Conservation (phyloP, 805 yeast genomes). For the Myxozyma geophila region DNA sequence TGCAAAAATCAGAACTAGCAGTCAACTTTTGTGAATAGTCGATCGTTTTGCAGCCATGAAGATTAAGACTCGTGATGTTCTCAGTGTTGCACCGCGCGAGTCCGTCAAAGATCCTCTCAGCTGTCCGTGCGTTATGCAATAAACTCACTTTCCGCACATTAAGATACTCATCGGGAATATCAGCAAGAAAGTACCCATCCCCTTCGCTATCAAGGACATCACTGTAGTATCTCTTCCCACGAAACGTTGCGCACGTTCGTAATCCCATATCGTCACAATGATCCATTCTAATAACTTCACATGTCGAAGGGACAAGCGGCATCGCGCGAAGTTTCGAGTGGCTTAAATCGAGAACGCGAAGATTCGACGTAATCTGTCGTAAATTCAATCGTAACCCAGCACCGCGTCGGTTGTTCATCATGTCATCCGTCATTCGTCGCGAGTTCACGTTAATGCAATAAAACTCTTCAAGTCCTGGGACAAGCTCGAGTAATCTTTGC, state of each 20-base stretch:
- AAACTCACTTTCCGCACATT: slow-evolving; percentile 10
- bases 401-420: slow-evolving; percentile 18
- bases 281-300: slow-evolving; percentile 17
- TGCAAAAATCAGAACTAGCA: slow-evolving; percentile 14
- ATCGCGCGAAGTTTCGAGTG: slow-evolving; percentile 18
- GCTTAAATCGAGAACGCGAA: slow-evolving; percentile 8
- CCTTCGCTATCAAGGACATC: slow-evolving; percentile 29
- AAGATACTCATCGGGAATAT: slow-evolving; percentile 13
- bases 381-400: slow-evolving; percentile 19
- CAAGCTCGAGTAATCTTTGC: slow-evolving; percentile 9
- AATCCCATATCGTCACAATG: slow-evolving; percentile 13
- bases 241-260: slow-evolving; percentile 16
- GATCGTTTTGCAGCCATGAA: slow-evolving; percentile 16
- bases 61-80: slow-evolving; percentile 2
- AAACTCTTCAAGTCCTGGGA: slow-evolving; percentile 22
- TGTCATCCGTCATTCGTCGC: slow-evolving; percentile 11
- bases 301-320: slow-evolving; percentile 17
- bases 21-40: slow-evolving; percentile 11
- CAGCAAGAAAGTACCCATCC: slow-evolving; percentile 21
- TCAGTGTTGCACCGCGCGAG: slow-evolving; percentile 19
- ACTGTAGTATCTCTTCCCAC: slow-evolving; percentile 17
- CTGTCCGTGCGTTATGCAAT: background rate
- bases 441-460: slow-evolving; percentile 14
- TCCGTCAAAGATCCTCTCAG: slow-evolving; percentile 21
- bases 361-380: slow-evolving; percentile 17